A percentile compares a stretch with the other conserved stretches of the same genome.
Conservation (phyloP, 2,329 filamentous ascomycete species). For the Pseudogymnoascus pannorum region DNA sequence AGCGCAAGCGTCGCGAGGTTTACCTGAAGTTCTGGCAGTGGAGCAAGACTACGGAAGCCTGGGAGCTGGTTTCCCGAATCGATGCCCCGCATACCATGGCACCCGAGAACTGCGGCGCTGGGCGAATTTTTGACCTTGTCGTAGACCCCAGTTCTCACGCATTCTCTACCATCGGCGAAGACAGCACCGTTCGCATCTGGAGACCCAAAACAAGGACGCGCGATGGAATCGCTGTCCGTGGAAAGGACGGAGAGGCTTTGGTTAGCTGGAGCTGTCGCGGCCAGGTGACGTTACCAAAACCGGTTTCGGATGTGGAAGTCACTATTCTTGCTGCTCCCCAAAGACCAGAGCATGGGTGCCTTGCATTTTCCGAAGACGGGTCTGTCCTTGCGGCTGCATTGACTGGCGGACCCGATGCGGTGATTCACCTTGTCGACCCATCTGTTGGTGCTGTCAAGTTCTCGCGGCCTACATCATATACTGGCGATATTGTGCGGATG, state of each 20-base stretch:
- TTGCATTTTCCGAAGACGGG: slow-evolving; percentile 78
- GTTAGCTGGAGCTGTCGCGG: slow-evolving; percentile 69
- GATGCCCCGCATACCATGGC: slow-evolving; percentile 69
- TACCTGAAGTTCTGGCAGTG: slow-evolving; percentile 87
- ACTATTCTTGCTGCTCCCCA: slow-evolving; percentile 30
- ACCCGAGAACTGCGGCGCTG: slow-evolving; percentile 41
- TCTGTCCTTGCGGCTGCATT: slow-evolving; percentile 69
- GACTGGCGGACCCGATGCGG: slow-evolving; percentile 46
- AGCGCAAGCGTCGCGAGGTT: slow-evolving; percentile 56
- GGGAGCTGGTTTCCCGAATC: slow-evolving; percentile 75
- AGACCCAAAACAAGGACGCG: slow-evolving; percentile 61
- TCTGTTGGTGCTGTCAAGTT: slow-evolving; percentile 58
- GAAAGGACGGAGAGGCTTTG: slow-evolving; percentile 48
- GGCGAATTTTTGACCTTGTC: slow-evolving; percentile 63
- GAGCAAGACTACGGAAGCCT: slow-evolving; percentile 47
- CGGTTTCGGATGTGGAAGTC: slow-evolving; percentile 29
- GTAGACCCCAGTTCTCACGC: slow-evolving; percentile 60
- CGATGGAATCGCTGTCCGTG: slow-evolving; percentile 59
- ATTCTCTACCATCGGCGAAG: slow-evolving; percentile 80
- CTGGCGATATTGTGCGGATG: slow-evolving; percentile 57
- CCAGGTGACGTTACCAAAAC: slow-evolving; percentile 42
- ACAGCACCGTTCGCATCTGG: slow-evolving; percentile 76
- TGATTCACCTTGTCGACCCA: slow-evolving; percentile 71
- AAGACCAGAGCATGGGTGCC: slow-evolving; percentile 45
- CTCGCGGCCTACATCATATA: slow-evolving; percentile 61